Conservation (phyloP, 208 protist genomes). For the Leishmania tropica region DNA sequence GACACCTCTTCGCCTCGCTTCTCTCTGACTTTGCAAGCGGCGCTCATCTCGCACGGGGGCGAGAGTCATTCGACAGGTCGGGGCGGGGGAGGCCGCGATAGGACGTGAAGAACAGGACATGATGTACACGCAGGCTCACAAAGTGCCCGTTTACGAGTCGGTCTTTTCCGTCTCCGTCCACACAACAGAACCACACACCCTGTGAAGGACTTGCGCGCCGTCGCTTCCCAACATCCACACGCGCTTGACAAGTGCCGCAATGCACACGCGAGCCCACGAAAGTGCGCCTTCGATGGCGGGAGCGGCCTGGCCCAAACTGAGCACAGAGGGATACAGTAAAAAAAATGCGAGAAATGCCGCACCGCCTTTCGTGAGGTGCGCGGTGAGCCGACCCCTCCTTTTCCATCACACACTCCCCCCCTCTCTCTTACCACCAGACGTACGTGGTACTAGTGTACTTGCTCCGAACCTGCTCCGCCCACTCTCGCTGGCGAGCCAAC, state of each 20-base stretch:
- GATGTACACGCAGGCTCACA: background rate
- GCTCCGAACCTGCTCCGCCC: constrained; percentile 50
- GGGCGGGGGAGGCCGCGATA: background rate
- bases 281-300: background rate
- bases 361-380: background rate
- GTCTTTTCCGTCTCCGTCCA: background rate
- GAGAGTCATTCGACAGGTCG: background rate
- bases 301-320: too few relatives aligned
- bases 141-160: background rate
- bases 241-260: background rate
- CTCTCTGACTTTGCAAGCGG: background rate
- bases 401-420: background rate
- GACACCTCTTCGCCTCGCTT: background rate
- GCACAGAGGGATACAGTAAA: background rate
- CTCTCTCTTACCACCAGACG: constrained; percentile 77
- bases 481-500: constrained; percentile 68
- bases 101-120: background rate
- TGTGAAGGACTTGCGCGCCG: background rate
- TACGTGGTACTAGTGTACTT: constrained; percentile 33
- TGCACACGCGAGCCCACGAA: background rate
- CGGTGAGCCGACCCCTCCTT: background rate
- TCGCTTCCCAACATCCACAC: background rate
- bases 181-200: background rate
- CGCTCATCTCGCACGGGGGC: background rate
- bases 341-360: background rate